A percentile compares a stretch with the other conserved stretches of the same genome.
These are phyloP conservation scores for Trichoderma sp. DNA, from an alignment of 2,329 filamentous ascomycete species.

Conservation along the genomic window DNA sequence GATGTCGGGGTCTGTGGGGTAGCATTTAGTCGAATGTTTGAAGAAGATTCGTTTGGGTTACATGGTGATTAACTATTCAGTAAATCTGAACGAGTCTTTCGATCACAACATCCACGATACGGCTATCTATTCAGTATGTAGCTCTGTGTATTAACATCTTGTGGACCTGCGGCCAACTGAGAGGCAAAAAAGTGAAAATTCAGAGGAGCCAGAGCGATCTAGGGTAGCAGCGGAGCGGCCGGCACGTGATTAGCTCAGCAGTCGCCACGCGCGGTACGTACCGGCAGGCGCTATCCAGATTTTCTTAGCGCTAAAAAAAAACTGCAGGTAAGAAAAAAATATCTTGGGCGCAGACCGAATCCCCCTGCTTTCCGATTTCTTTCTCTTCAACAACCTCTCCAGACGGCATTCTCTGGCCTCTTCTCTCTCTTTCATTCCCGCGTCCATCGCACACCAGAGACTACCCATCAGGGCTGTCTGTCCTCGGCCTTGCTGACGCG, in stretches of 20 bases:
- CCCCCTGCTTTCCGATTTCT: conserved; percentile 20
- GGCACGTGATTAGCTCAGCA: conserved; percentile 21
- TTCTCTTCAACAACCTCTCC: conserved; percentile 22
- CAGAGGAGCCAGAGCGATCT: background rate
- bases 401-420: conserved; percentile 1
- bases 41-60: too few species aligned
- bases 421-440: conserved; percentile 33
- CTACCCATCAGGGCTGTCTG: conserved; percentile 3
- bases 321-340: conserved; percentile 31
- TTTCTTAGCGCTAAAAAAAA: conserved; percentile 31
- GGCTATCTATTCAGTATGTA: too few species aligned
- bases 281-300: conserved; percentile 20
- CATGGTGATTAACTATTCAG: too few species aligned
- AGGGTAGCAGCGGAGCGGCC: conserved; percentile 8
- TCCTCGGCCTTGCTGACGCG: conserved; percentile 12
- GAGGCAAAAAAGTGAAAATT: background rate
- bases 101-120: too few species aligned
- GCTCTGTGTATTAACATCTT: too few species aligned
- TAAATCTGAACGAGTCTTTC: too few species aligned
- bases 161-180: too few species aligned
- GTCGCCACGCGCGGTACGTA: conserved; percentile 24
- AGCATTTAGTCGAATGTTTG: too few species aligned
- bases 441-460: conserved; percentile 23
- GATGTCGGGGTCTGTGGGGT: too few species aligned
- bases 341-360: conserved; percentile 25